These are phyloP conservation scores for Phlebopus sp. DNA, from an alignment of 1,284 basidiomycete genomes.

Conservation along the genomic window DNA sequence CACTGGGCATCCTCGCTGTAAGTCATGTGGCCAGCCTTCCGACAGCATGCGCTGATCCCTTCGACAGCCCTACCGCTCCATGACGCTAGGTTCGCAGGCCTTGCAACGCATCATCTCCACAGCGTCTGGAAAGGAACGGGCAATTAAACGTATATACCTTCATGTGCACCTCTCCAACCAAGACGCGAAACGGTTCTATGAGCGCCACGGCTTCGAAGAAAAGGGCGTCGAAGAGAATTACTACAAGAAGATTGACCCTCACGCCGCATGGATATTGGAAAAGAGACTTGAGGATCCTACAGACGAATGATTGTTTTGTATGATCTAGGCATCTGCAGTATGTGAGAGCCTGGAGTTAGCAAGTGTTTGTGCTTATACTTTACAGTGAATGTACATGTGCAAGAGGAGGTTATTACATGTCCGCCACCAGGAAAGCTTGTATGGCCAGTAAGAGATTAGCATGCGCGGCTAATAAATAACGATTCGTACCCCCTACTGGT, in stretches of 20 bases:
- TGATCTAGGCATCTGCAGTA: conserved; percentile 14
- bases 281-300: conserved; percentile 32
- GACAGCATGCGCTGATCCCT: too few relatives aligned
- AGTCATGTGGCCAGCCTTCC: conserved; percentile 31
- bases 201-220: conserved; percentile 71
- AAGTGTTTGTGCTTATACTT: conserved; percentile 28
- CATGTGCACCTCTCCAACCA: conserved; percentile 77
- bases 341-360: conserved; percentile 13
- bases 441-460: conserved; percentile 26
- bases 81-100: conserved; percentile 65
- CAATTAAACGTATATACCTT: conserved; percentile 67
- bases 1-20: conserved; percentile 80
- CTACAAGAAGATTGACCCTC: conserved; percentile 79
- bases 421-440: conserved; percentile 9
- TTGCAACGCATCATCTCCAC: conserved; percentile 68
- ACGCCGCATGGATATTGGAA: conserved; percentile 78
- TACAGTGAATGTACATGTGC: conserved; percentile 25
- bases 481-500: conserved; percentile 2
- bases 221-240: conserved; percentile 63
- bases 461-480: conserved; percentile 20
- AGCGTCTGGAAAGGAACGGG: conserved; percentile 50
- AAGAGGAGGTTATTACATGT: conserved; percentile 19
- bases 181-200: conserved; percentile 74
- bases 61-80: conserved; percentile 80
- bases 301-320: conserved; percentile 30